phyloP scores from a whole-genome alignment of 257 asterid species.

The Jacaranda copaia region DNA sequence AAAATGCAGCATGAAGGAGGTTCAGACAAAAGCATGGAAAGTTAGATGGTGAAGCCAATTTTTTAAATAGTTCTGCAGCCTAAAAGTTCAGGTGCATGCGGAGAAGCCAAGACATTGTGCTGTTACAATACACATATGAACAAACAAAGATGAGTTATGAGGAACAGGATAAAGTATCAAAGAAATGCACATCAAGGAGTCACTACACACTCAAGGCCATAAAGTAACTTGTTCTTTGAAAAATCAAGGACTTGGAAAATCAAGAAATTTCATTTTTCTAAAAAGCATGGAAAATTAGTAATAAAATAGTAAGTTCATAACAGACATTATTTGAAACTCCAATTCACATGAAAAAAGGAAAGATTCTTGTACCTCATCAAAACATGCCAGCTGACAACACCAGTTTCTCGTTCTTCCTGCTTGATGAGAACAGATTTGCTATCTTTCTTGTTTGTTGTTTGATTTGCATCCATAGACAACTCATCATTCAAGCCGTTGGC shows the following conservation, averaged over 20 bases:
- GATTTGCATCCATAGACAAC: conserved; percentile 52
- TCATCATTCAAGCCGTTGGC: conserved; percentile 60
- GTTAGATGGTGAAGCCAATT: neutral
- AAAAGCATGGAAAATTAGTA: conserved; percentile 13
- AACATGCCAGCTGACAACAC: conserved; percentile 90
- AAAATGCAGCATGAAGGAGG: neutral
- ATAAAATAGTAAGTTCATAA: neutral
- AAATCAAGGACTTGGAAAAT: neutral
- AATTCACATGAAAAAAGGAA: conserved; percentile 17
- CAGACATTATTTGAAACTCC: conserved; percentile 8
- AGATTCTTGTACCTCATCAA: conserved; percentile 64
- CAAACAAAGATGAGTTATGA: neutral
- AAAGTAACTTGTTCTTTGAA: neutral
- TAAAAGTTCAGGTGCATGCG: neutral
- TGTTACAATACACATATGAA: neutral
- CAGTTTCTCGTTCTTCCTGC: conserved; percentile 99
- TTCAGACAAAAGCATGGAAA: neutral
- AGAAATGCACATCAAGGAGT: neutral
- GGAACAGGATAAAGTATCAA: neutral
- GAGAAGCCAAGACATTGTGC: neutral
- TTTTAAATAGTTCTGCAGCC: neutral
- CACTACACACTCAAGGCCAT: neutral
- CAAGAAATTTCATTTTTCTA: neutral
- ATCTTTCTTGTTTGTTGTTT: conserved; percentile 57
- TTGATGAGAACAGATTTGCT: conserved; percentile 88